phyloP scores from a whole-genome alignment of 257 asterid genomes.

The Capsicum rhomboideum region DNA sequence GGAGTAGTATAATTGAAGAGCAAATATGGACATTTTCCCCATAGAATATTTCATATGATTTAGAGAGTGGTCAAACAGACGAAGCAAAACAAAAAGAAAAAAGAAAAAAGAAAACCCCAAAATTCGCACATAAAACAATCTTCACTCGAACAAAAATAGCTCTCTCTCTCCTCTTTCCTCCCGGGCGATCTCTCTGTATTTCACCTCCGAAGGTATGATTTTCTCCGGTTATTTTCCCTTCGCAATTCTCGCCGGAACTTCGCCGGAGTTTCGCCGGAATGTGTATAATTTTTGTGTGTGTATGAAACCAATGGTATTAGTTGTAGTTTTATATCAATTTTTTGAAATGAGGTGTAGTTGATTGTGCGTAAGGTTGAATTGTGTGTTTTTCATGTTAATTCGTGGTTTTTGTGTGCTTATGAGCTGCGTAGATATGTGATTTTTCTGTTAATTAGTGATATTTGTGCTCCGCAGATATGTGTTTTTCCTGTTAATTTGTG shows the following conservation, averaged over 20 bases:
- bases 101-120: no score
- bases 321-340: background rate
- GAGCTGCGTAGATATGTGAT: no score
- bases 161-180: background rate
- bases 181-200: background rate
- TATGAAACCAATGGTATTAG: no score
- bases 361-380: background rate
- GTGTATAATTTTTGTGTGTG: background rate
- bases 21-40: background rate
- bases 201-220: background rate
- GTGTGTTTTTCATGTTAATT: background rate
- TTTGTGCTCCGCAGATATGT: no score
- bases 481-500: no score
- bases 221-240: background rate
- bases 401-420: no score
- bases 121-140: background rate
- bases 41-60: background rate
- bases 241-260: background rate
- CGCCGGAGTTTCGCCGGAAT: background rate
- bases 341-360: background rate
- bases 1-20: no score
- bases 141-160: background rate
- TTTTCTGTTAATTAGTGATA: no score
- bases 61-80: no score
- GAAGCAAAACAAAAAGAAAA: no score